Evolutionary conservation across 345 rosid species (phyloP).

Genomic region (Salix koriyanagi): DNA sequence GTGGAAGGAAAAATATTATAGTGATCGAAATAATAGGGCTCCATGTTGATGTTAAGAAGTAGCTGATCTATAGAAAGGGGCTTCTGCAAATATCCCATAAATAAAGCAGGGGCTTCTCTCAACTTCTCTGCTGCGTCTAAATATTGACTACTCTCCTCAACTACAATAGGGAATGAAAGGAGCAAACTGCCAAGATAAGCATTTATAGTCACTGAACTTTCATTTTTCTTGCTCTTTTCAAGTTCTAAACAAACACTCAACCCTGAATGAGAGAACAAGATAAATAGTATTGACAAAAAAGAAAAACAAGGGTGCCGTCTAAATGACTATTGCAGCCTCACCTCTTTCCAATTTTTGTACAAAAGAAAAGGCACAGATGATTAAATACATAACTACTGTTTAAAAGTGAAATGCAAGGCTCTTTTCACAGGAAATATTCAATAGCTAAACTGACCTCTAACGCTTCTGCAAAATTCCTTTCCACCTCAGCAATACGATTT

Average conservation of each 20-base stretch:
- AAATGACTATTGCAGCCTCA: neutral
- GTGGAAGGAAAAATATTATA: neutral
- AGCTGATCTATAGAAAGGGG: too few species aligned
- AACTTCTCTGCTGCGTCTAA: too few species aligned
- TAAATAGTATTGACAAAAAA: neutral
- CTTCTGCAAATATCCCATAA: too few species aligned
- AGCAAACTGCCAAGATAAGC: neutral
- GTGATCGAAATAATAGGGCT: neutral
- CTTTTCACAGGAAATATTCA: neutral
- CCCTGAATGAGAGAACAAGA: neutral
- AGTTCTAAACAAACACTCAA: slow-evolving; percentile 1
- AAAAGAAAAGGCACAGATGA: neutral
- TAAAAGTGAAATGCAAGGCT: neutral
- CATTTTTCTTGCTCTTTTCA: neutral
- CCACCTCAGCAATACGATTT: slow-evolving; percentile 30
- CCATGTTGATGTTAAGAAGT: neutral
- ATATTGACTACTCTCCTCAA: too few species aligned
- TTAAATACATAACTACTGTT: neutral
- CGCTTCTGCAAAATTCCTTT: slow-evolving; percentile 35
- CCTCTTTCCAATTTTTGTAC: neutral
- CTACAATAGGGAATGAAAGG: neutral
- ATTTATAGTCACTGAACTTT: neutral
- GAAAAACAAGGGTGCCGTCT: neutral
- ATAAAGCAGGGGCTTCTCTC: too few species aligned
- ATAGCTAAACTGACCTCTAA: slow-evolving; percentile 23